Evolutionary conservation across 1,284 basidiomycete genomes (phyloP), one percentile per base, ranked within the genome.

Genomic region (Sporisorium exsertum): DNA sequence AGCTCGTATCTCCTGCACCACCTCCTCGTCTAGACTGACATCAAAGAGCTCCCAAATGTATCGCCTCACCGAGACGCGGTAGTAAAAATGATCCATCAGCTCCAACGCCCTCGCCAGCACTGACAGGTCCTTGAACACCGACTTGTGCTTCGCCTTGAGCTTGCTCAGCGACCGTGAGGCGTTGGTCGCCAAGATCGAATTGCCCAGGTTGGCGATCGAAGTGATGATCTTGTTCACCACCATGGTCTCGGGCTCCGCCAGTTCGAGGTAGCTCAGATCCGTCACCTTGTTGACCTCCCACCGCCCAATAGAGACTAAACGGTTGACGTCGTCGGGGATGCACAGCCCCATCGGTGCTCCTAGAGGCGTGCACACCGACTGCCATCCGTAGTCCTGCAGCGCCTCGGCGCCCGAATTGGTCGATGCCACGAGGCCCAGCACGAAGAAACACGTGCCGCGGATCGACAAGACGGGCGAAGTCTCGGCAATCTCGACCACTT

Each of bases 371-470:
- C 94, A 87, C 15, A 93, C 95, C 65, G 65, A 73, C 63, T 61
- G 78, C 97, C 97, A 99, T 12, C 91, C 90, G 79, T 92, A 93
- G 82, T 97, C 95, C 62, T 94, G 92, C 40, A 99, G 87, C 83
- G 95, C 88, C 88, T 97, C 90, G 70, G 91, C 90, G 2, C 93
- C 93, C 83, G 91, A 89, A 16, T 88, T 87, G 0, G 92, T 93
- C 0, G 90, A 90, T 1, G 93, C 91, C 57, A 94, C 89, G 42
- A 94, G 88, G 0, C 95, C 95, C 9, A 99, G 88, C 5, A 96
- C 93, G 81, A 95, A 98, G 88, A 96, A 99, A 82, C 94, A 97
- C 2, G 97, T 98, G 6, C 97, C 97, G 88, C 94, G 89, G 20
- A 99, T 91, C 6, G 95, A 97, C 45, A 97, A 90, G 58, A 98